phyloP scores from a whole-genome alignment of 2,329 filamentous ascomycete species.

The Aspergillus costaricaensis region DNA sequence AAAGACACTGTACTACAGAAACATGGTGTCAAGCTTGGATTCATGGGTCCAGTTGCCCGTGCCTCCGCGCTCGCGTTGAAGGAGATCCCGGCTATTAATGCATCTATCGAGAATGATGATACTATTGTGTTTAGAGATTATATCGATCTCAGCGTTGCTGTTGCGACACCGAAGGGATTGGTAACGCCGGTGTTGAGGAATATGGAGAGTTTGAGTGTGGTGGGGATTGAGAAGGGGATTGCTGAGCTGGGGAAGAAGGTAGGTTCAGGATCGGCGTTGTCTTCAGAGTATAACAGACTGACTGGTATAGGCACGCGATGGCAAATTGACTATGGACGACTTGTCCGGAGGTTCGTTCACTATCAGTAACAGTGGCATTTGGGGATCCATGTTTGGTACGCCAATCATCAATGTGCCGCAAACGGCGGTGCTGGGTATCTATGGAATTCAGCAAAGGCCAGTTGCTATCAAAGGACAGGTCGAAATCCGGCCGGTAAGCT shows the following conservation, averaged over 20 bases:
- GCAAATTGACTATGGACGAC: slow-evolving; percentile 96
- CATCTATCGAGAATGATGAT: slow-evolving; percentile 95
- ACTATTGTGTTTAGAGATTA: slow-evolving; percentile 98
- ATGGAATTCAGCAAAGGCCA: slow-evolving; percentile 93
- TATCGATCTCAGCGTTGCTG: slow-evolving; percentile 94
- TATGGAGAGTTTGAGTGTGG: slow-evolving; percentile 80
- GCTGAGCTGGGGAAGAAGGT: slow-evolving; percentile 96
- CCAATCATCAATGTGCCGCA: slow-evolving; percentile 98
- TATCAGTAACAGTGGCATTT: slow-evolving; percentile 95
- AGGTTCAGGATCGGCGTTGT: slow-evolving; percentile 5
- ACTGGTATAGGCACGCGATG: slow-evolving; percentile 72
- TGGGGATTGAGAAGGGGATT: slow-evolving; percentile 87
- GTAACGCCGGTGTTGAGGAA: slow-evolving; percentile 97
- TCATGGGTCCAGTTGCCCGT: slow-evolving; percentile 96
- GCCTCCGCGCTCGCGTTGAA: slow-evolving; percentile 90
- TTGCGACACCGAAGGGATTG: slow-evolving; percentile 94
- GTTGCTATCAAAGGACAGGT: slow-evolving; percentile 90
- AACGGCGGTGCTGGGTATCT: slow-evolving; percentile 84
- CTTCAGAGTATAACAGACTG: neutral
- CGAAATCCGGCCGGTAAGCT: slow-evolving; percentile 74
- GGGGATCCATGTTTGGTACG: slow-evolving; percentile 95
- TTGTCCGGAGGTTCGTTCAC: slow-evolving; percentile 99
- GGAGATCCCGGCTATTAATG: slow-evolving; percentile 91
- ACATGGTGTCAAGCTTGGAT: slow-evolving; percentile 96
- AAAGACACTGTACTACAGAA: slow-evolving; percentile 96